Percentiles rank a stretch among this genome's conserved stretches.
These are phyloP conservation scores for Lolium multiflorum DNA, from an alignment of 176 grass and related monocot genomes.

Conservation along the genomic window DNA sequence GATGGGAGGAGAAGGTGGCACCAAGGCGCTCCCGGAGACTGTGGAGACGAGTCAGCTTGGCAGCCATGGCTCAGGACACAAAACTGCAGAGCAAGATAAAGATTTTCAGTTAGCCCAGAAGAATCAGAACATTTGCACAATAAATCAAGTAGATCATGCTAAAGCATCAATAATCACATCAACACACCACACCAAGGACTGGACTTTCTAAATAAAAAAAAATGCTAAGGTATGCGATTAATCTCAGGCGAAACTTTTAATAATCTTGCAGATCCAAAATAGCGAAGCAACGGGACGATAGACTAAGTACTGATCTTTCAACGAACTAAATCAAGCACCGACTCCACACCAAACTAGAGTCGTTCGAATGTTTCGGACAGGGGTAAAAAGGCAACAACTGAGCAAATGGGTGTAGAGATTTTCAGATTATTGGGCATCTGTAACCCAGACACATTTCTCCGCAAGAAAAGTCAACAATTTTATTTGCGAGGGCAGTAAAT, in stretches of 20 bases:
- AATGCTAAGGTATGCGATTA: not conserved
- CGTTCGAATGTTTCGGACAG: not conserved
- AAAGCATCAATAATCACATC: not conserved
- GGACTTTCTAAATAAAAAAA: not conserved
- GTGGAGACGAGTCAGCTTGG: conserved; percentile 83
- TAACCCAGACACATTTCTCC: not conserved
- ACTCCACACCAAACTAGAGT: conserved; percentile 36
- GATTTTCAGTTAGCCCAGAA: not conserved
- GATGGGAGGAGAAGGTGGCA: conserved; percentile 82
- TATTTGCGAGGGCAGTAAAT: not conserved
- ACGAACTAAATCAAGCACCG: not conserved
- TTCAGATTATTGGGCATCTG: not conserved
- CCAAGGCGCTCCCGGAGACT: conserved; percentile 79
- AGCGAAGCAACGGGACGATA: conserved; percentile 6
- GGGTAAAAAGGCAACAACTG: not conserved
- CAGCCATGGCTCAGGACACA: conserved; percentile 61
- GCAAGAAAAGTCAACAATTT: not conserved
- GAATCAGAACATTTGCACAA: conserved; percentile 29
- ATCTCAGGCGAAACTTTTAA: not conserved
- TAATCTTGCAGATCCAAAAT: conserved; percentile 1
- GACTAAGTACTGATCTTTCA: conserved; percentile 5
- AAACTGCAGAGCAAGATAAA: conserved; percentile 36
- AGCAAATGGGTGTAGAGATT: not conserved
- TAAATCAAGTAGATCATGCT: not conserved
- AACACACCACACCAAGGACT: not conserved